phyloP scores from a whole-genome alignment of 164 flowering plant species.

The Magnolia officinalis region DNA sequence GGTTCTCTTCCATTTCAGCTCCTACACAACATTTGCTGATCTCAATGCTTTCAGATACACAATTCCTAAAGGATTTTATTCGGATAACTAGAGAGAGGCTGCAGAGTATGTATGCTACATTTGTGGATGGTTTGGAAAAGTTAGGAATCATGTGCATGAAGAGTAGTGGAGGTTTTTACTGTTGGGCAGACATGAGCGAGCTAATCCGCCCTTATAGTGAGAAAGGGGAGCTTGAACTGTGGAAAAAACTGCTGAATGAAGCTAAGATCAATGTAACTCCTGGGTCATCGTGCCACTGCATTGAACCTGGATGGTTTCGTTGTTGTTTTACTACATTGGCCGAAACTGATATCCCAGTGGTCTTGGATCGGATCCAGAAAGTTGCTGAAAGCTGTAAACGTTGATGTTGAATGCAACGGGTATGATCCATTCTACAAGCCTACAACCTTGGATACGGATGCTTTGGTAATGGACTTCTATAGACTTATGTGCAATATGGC shows the following conservation, averaged over 20 bases:
- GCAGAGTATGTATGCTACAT: slow-evolving; percentile 30
- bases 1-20: slow-evolving; percentile 72
- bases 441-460: not conserved
- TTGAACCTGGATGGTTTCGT: slow-evolving; percentile 96
- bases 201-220: slow-evolving; percentile 69
- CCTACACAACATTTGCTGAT: slow-evolving; percentile 63
- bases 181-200: slow-evolving; percentile 93
- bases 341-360: slow-evolving; percentile 66
- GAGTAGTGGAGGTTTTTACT: slow-evolving; percentile 71
- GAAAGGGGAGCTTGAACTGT: slow-evolving; percentile 93
- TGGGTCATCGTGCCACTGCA: slow-evolving; percentile 87
- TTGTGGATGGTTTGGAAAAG: slow-evolving; percentile 54
- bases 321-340: slow-evolving; percentile 63
- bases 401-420: slow-evolving; percentile 32
- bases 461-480: not conserved
- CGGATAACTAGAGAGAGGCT: slow-evolving; percentile 46
- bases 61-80: slow-evolving; percentile 41
- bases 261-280: slow-evolving; percentile 78
- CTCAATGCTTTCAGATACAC: slow-evolving; percentile 72
- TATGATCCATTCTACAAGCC: not conserved
- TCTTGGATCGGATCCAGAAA: slow-evolving; percentile 67
- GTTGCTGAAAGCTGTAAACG: slow-evolving; percentile 54
- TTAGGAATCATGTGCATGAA: slow-evolving; percentile 62
- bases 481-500: not conserved
- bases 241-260: slow-evolving; percentile 72